Evolutionary conservation across 257 asterid genomes (phyloP).

Genomic region (Nicotiana undulata): DNA sequence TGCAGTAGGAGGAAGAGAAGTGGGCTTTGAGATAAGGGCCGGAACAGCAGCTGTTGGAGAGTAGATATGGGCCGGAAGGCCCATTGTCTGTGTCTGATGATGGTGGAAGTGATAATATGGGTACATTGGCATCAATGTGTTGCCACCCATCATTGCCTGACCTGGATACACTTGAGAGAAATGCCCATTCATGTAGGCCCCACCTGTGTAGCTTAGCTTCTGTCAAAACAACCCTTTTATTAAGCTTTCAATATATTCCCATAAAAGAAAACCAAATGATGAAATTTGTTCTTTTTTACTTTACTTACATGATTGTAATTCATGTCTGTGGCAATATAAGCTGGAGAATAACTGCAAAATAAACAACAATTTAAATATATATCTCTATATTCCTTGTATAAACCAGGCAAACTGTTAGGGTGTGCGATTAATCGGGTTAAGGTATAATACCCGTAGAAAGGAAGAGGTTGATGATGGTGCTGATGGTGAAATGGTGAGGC

Average conservation of each 20-base stretch:
- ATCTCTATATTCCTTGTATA: neutral
- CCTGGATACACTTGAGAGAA: slow-evolving; percentile 58
- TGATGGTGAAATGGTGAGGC: slow-evolving; percentile 39
- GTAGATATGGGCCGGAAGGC: slow-evolving; percentile 80
- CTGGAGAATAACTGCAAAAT: slow-evolving; percentile 45
- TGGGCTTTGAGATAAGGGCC: slow-evolving; percentile 65
- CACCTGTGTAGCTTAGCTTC: slow-evolving; percentile 65
- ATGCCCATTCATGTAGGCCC: slow-evolving; percentile 86
- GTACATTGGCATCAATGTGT: slow-evolving; percentile 72
- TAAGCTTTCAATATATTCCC: neutral
- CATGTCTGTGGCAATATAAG: slow-evolving; percentile 68
- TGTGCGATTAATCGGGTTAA: too few relatives aligned
- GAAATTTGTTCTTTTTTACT: neutral
- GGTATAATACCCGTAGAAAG: slow-evolving; percentile 47
- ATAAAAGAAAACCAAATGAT: neutral
- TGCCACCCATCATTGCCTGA: slow-evolving; percentile 60
- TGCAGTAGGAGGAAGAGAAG: slow-evolving; percentile 52
- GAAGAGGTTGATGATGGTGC: slow-evolving; percentile 62
- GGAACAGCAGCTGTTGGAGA: slow-evolving; percentile 45
- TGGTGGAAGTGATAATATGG: slow-evolving; percentile 60
- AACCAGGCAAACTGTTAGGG: neutral
- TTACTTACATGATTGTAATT: slow-evolving; percentile 67
- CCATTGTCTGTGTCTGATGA: slow-evolving; percentile 71
- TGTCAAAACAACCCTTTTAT: slow-evolving; percentile 7
- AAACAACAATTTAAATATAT: neutral